Conservation (phyloP, 2,329 filamentous ascomycete species). For the Cladophialophora carrionii region DNA sequence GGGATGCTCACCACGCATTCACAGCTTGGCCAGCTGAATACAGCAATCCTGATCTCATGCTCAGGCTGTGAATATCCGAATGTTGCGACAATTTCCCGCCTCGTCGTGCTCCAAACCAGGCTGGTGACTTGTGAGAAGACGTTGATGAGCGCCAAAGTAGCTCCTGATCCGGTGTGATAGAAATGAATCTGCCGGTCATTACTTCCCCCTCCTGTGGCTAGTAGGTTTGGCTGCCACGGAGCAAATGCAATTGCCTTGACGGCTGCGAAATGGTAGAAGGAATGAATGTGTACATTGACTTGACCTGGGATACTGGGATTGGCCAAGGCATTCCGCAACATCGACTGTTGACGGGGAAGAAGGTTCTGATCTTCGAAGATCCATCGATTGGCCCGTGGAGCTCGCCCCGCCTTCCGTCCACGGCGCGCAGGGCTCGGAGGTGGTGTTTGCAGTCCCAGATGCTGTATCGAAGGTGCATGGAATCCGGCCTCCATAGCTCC, state of each 20-base stretch:
- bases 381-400: not conserved
- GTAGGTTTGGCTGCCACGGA: constrained; percentile 83
- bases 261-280: constrained; percentile 79
- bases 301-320: constrained; percentile 31
- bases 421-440: constrained; percentile 20
- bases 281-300: constrained; percentile 63
- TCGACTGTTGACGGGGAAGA: constrained; percentile 1
- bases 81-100: constrained; percentile 85
- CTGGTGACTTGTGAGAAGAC: constrained; percentile 93
- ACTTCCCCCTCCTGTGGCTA: constrained; percentile 90
- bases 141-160: constrained; percentile 84
- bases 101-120: constrained; percentile 83
- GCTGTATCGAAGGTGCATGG: not conserved
- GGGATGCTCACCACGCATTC: constrained; percentile 81
- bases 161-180: constrained; percentile 82
- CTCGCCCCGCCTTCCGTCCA: constrained; percentile 6
- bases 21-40: constrained; percentile 94
- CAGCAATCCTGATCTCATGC: constrained; percentile 83
- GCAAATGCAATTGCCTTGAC: constrained; percentile 98
- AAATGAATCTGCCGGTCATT: constrained; percentile 97
- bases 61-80: constrained; percentile 93
- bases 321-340: constrained; percentile 30
- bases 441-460: constrained; percentile 15
- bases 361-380: not conserved
- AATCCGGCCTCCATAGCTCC: not conserved